Evolutionary conservation across 176 grass and related monocot genomes (phyloP), one percentile per base, ranked within the genome.

Genomic region (Poa pratensis): DNA sequence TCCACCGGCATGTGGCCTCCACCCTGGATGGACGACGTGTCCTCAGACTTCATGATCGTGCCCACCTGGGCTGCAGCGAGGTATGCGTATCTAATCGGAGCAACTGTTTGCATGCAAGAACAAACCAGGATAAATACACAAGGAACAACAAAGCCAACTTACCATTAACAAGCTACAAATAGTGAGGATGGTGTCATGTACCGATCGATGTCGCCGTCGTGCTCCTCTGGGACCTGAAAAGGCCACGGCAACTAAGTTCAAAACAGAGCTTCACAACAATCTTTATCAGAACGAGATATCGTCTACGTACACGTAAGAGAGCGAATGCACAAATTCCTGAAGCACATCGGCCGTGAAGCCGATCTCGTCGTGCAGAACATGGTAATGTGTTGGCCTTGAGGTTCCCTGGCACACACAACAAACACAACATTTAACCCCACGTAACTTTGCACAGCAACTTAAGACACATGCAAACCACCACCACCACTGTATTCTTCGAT

Each of bases 171-270:
- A 39, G 6, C 45, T 16, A 78, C 7, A 27, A 4, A 32, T 49
- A 82, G 46, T 6, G 7, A 28, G 4, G 15, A 42, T 7, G 5
- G 14, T 0, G 3, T 10, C 12, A 79, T 87, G 37, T 94, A 95
- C 96, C 93, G 6, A 98, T 84, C 34, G 93, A 95, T 43, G 94
- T 90, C 9, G 96, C 96, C 3, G 91, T 95, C 2, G 91, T 98
- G 87, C 96, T 98, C 86, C 96, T 94, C 79, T 98, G 96, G 37
- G 95, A 95, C 53, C 96, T 95, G 93, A 83, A 79, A 77, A 42
- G 27, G 28, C 30, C 61, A 80, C 3, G 27, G 39, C 32, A 64
- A 60, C 22, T 73, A 63, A 64, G 27, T 69, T 49, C 64, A 62
- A 32, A 81, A 49, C 14, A 28, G 43, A 76, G 50, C 40, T n/a